Evolutionary conservation across 1,139 yeast genomes (phyloP), one percentile per base, ranked within the genome.

Genomic region (Sugiyamaella sp.): DNA sequence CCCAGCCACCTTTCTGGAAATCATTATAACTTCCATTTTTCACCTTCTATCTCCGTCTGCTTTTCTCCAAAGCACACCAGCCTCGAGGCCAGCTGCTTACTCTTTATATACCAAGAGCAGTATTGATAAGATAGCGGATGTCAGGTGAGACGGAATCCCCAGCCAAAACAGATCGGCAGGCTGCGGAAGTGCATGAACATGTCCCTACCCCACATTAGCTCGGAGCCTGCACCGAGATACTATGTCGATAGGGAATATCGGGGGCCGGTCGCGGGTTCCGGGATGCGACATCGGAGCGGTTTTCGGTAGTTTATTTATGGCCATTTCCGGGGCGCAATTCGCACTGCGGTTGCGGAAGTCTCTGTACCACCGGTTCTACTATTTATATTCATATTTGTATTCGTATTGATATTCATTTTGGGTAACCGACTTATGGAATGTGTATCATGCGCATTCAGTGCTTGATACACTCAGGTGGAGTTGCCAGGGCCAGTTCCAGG

Each of bases 231-330:
- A 8, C 35, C 4, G 14, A 12, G 8, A 29, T 29, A 12, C 8
- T 29, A 12, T 10, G 14, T 4, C 4, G 35, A 10, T 12, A 12
- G 4, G 8, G 35, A 12, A 12, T 10, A 29, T 14, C 35, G 14
- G 35, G 35, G 35, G 29, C 35, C 35, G 35, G 35, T 29, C 35
- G n/a, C 35, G 35, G 35, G 8, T 29, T 29, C 35, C 8, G 14
- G 35, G 14, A 8, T 29, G 14, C 35, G 35, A 10, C 35, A 29
- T 29, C 35, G 35, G 35, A 12, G 35, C 35, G 35, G 35, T 29
- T 29, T 29, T 29, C 35, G 35, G n/a, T n/a, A n/a, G n/a, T n/a
- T n/a, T n/a, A n/a, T n/a, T n/a, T n/a, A n/a, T n/a, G n/a, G 35
- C 35, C 35, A 29, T 5, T 29, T 29, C n/a, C n/a, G n/a, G n/a